Percentiles rank a stretch among this genome's conserved stretches.
phyloP scores from a whole-genome alignment of 1,284 basidiomycete species.

The Wallemia hederae region DNA sequence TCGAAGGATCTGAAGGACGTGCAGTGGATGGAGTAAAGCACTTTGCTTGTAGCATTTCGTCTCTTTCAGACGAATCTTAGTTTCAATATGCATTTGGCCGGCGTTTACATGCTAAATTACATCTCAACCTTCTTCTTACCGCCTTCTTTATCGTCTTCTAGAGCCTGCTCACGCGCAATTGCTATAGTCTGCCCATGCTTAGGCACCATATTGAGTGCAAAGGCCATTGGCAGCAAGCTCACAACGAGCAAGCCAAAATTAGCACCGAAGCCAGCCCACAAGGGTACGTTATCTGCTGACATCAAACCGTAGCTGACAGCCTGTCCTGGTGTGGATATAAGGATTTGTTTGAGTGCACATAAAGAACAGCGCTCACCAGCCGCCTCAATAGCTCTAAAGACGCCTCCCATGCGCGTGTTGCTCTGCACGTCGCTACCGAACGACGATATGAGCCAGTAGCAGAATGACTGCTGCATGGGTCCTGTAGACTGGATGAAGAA shows the following conservation, averaged over 20 bases:
- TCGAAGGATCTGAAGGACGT: background rate
- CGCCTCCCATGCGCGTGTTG: slow-evolving; percentile 7
- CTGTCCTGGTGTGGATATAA: background rate
- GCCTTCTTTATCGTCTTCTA: background rate
- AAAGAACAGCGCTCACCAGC: slow-evolving; percentile 1
- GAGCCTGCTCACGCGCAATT: background rate
- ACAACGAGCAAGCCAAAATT: background rate
- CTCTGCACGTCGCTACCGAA: slow-evolving; percentile 8
- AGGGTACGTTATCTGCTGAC: background rate
- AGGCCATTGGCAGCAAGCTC: background rate
- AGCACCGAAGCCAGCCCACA: background rate
- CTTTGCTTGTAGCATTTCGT: no score
- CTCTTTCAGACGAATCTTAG: no score
- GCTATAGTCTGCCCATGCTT: background rate
- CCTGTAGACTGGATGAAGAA: slow-evolving; percentile 11
- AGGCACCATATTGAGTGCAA: background rate
- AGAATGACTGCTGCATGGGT: slow-evolving; percentile 9
- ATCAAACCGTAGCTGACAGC: slow-evolving; percentile 8
- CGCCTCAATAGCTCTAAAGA: slow-evolving; percentile 8
- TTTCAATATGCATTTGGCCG: no score
- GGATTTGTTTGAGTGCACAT: background rate
- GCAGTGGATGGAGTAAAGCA: no score
- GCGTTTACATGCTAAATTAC: background rate
- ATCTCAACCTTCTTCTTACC: background rate
- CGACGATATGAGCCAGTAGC: slow-evolving; percentile 11